These are phyloP conservation scores for Trichophyton verrucosum DNA, from an alignment of 2,329 filamentous ascomycete species.

Conservation along the genomic window DNA sequence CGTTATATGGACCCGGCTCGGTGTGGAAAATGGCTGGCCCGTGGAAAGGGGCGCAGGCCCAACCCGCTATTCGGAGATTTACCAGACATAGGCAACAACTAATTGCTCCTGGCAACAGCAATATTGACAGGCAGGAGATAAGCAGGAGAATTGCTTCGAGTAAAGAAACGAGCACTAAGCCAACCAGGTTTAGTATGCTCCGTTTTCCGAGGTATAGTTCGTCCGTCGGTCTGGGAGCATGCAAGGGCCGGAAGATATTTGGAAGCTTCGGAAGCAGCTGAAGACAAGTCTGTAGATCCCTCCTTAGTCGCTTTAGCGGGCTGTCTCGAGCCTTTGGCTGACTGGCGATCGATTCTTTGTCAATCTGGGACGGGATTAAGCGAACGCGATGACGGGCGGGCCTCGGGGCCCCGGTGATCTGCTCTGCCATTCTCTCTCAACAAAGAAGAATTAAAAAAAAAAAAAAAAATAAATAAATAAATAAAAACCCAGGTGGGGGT, in stretches of 20 bases:
- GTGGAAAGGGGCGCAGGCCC: conserved; percentile 9
- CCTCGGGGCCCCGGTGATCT: background rate
- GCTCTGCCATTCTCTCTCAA: background rate
- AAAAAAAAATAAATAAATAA: background rate
- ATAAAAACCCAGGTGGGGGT: background rate
- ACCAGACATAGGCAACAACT: conserved; percentile 4
- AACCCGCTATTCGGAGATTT: conserved; percentile 5
- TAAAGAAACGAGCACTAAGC: conserved; percentile 6
- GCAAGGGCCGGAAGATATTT: conserved; percentile 8
- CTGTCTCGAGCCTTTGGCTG: conserved; percentile 12
- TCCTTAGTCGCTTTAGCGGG: conserved; percentile 7
- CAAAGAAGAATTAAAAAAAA: background rate
- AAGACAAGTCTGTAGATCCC: conserved; percentile 10
- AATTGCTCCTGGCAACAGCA: conserved; percentile 11
- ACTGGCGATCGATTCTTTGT: conserved; percentile 7
- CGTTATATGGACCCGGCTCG: background rate
- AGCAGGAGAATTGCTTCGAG: conserved; percentile 8
- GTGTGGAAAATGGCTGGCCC: conserved; percentile 7
- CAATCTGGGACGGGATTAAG: conserved; percentile 12
- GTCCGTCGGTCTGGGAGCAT: conserved; percentile 5
- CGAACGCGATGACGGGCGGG: conserved; percentile 5
- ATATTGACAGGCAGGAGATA: background rate
- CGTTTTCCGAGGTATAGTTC: conserved; percentile 9
- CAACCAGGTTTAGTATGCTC: conserved; percentile 8
- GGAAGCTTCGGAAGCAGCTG: conserved; percentile 9